These are phyloP conservation scores for Tylopilus balloui DNA, from an alignment of 768 basidiomycete species.

Conservation along the genomic window DNA sequence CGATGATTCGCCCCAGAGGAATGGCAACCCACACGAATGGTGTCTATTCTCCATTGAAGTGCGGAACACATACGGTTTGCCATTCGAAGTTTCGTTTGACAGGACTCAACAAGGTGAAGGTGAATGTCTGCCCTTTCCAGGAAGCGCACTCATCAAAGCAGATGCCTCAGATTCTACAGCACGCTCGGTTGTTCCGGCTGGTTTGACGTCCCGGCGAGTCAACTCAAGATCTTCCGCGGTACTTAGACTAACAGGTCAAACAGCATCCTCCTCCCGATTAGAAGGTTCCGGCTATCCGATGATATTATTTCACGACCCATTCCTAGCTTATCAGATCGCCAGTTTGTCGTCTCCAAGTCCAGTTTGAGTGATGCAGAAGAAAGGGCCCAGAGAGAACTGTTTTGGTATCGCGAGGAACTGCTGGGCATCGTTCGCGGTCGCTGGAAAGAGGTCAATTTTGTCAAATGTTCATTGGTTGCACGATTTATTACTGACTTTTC, in stretches of 20 bases:
- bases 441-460: constrained; percentile 76
- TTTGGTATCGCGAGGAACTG: constrained; percentile 94
- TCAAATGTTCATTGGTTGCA: neutral
- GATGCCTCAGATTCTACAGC: constrained; percentile 40
- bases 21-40: constrained; percentile 58
- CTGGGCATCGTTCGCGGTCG: constrained; percentile 61
- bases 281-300: constrained; percentile 59
- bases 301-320: constrained; percentile 61
- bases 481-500: constrained; percentile 1
- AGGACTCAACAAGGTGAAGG: constrained; percentile 58
- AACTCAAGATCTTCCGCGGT: neutral
- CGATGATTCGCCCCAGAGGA: constrained; percentile 31
- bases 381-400: constrained; percentile 68
- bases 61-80: constrained; percentile 85
- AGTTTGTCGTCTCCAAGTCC: constrained; percentile 84
- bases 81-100: constrained; percentile 84
- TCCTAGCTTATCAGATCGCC: constrained; percentile 81
- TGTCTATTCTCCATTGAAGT: constrained; percentile 89
- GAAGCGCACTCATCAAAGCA: constrained; percentile 21
- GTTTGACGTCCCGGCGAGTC: constrained; percentile 74
- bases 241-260: constrained; percentile 4
- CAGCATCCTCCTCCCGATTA: constrained; percentile 68
- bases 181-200: constrained; percentile 73
- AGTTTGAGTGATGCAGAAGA: constrained; percentile 57
- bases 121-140: neutral